Base-by-base conservation (phyloP, 257 asterid genomes). In the Ajuga chamaepitys region DNA sequence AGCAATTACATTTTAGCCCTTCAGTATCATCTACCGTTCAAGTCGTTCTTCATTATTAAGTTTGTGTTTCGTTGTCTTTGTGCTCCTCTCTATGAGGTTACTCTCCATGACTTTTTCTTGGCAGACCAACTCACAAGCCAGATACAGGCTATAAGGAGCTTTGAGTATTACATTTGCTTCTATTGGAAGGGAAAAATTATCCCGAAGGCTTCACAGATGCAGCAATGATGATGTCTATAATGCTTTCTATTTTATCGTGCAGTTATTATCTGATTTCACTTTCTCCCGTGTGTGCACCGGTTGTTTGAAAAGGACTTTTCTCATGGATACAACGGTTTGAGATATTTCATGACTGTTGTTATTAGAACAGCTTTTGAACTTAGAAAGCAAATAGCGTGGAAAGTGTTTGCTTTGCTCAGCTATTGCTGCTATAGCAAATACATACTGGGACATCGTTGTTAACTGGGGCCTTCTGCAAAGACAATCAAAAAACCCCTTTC, bases 71-170 rank as follows among this genome's bases (percentile, higher is more conserved):
- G 57, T 66, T 85, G 95, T 69, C 48, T 87, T 57, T 87, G 95
- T 65, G 88, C 95, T 77, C 97, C 97, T 65, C 82, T 89, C 13
- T 89, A 87, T 77, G 68, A 78, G 89, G 97, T 89, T 51, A 83
- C 82, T 1, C 83, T 86, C 53, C 82, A 87, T 10, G 94, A 88
- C 67, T 84, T 82, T 70, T 88, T 88, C 75, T 74, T 88, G 80
- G 96, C 87, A 12, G 96, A 88, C 75, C 96, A 88, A 61, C 75
- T 88, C 25, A 88, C 96, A 20, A 88, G 95, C 83, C 95, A 89
- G 97, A 62, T 90, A 58, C 95, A 87, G 59, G 97, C 96, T 34
- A 61, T 87, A 65, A 85, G 97, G 78, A 81, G 88, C 79, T 71
- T 87, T 60, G 95, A 90, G 70, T 87, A 87, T 68, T 87, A 87